A percentile compares a stretch with the other conserved stretches of the same genome.
These are phyloP conservation scores for Leucaena leucocephala DNA, from an alignment of 306 rosid species.

Conservation along the genomic window DNA sequence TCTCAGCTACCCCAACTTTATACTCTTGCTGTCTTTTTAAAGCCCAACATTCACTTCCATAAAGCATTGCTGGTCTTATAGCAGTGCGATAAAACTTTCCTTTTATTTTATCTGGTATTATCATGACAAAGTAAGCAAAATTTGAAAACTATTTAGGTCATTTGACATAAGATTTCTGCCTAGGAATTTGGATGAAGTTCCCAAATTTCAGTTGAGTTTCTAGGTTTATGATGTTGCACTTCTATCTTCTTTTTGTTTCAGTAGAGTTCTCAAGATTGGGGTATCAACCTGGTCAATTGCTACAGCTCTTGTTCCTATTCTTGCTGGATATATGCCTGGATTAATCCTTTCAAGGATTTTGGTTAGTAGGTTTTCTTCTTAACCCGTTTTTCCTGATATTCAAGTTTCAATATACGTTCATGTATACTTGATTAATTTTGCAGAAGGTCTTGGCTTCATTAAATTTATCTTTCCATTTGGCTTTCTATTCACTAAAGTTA, in stretches of 20 bases:
- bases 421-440: conserved; percentile 17
- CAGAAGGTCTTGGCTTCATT: conserved; percentile 30
- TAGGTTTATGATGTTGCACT: conserved; percentile 26
- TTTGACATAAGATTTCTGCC: conserved; percentile 15
- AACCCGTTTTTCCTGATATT: background rate
- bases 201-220: background rate
- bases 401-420: conserved; percentile 8
- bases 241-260: conserved; percentile 48
- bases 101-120: no score
- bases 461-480: conserved; percentile 4
- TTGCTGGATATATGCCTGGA: conserved; percentile 91
- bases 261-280: conserved; percentile 83
- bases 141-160: background rate
- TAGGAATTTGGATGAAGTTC: background rate
- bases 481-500: conserved; percentile 24
- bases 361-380: conserved; percentile 52
- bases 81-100: no score
- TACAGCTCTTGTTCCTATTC: conserved; percentile 80
- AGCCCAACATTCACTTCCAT: no score
- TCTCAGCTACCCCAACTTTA: no score
- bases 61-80: no score
- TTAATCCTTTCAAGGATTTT: conserved; percentile 77
- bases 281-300: conserved; percentile 88
- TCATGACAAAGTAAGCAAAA: background rate
- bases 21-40: no score